Evolutionary conservation across 1,284 basidiomycete species (phyloP).

Genomic region (Sporisorium sorghi): DNA sequence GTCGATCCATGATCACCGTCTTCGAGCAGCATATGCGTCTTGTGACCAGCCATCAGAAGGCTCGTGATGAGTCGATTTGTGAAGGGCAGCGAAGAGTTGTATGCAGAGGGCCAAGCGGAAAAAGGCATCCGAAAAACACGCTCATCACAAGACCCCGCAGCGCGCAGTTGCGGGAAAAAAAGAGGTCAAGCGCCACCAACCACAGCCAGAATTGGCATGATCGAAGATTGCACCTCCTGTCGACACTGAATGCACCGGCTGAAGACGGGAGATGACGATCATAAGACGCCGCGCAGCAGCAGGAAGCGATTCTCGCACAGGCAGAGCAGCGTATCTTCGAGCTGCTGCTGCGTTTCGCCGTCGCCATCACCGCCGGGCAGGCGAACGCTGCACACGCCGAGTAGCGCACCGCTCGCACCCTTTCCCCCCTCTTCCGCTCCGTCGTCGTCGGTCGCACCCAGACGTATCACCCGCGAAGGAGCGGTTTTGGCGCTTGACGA

Average conservation of each 20-base stretch:
- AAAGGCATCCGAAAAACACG: neutral
- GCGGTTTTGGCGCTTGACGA: constrained; percentile 21
- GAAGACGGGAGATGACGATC: too few relatives aligned
- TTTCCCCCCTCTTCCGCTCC: neutral
- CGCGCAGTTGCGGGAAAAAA: neutral
- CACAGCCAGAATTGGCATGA: neutral
- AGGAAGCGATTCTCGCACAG: constrained; percentile 45
- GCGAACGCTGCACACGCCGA: constrained; percentile 27
- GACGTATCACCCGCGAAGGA: constrained; percentile 41
- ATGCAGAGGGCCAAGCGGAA: too few relatives aligned
- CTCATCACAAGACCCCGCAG: constrained; percentile 38
- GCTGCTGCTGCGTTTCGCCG: neutral
- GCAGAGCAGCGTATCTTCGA: constrained; percentile 32
- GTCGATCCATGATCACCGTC: neutral
- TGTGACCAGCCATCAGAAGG: neutral
- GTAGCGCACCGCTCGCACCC: constrained; percentile 31
- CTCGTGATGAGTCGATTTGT: neutral
- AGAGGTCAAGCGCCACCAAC: neutral
- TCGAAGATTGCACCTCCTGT: neutral
- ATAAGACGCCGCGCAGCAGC: constrained; percentile 38
- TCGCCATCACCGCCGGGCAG: constrained; percentile 7
- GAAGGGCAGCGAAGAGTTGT: neutral
- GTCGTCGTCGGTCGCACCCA: constrained; percentile 15
- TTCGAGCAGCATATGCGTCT: neutral
- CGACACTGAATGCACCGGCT: too few relatives aligned